These are phyloP conservation scores for Barnettozyma populi DNA, from an alignment of 805 yeast species.

Conservation along the genomic window DNA sequence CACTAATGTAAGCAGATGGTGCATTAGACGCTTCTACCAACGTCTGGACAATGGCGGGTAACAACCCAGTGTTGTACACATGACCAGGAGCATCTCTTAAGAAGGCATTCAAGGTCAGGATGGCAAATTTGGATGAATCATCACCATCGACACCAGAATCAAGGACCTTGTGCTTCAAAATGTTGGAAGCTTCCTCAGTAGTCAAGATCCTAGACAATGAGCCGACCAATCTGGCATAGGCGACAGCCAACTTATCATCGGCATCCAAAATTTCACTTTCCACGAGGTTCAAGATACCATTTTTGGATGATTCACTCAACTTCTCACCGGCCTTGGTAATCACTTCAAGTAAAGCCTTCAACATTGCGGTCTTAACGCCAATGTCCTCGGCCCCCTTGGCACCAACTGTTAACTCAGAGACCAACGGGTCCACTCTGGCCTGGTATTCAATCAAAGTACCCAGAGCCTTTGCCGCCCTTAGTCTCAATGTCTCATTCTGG, in stretches of 20 bases:
- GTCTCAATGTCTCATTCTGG: constrained; percentile 62
- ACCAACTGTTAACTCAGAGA: constrained; percentile 74
- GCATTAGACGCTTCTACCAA: constrained; percentile 40
- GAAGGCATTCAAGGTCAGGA: constrained; percentile 73
- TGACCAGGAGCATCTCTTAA: constrained; percentile 70
- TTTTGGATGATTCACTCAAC: constrained; percentile 69
- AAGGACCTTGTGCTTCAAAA: constrained; percentile 56
- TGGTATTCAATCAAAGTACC: constrained; percentile 85
- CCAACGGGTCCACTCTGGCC: constrained; percentile 90
- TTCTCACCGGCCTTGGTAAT: constrained; percentile 73
- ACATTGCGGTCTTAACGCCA: constrained; percentile 81
- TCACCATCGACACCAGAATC: constrained; percentile 36
- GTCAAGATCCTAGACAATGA: constrained; percentile 65
- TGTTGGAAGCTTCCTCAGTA: constrained; percentile 54
- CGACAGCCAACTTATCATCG: constrained; percentile 60
- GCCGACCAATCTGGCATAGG: constrained; percentile 77
- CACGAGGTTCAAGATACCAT: constrained; percentile 61
- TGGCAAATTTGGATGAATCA: constrained; percentile 53
- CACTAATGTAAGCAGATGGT: constrained; percentile 50
- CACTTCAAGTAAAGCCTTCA: constrained; percentile 79
- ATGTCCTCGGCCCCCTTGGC: constrained; percentile 58
- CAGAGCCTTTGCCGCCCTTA: constrained; percentile 83
- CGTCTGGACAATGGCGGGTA: constrained; percentile 44
- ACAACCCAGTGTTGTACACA: constrained; percentile 47
- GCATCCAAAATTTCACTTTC: constrained; percentile 59